Conservation (phyloP, 2,329 filamentous ascomycete species). For the Pseudodiploospora longispora region DNA sequence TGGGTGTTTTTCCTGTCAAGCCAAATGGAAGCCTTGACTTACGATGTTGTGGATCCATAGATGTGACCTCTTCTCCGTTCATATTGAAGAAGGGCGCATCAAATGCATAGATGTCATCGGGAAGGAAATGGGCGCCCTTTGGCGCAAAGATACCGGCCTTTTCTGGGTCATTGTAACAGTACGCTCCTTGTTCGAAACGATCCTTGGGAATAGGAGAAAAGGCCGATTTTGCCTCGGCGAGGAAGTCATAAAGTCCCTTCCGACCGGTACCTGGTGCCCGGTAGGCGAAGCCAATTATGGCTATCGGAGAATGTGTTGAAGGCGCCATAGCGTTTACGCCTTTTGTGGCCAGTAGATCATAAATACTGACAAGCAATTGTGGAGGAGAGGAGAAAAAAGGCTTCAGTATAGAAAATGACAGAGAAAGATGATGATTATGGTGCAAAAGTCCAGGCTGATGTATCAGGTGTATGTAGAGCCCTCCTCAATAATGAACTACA, state of each 20-base stretch:
- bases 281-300: conserved; percentile 8
- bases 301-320: not conserved
- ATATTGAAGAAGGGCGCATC: conserved; percentile 18
- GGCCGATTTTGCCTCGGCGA: conserved; percentile 18
- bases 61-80: conserved; percentile 18
- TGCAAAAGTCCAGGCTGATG: no score
- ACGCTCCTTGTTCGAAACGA: conserved; percentile 34
- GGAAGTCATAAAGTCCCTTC: conserved; percentile 11
- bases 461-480: no score
- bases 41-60: conserved; percentile 15
- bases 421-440: no score
- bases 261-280: conserved; percentile 8
- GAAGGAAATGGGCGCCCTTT: conserved; percentile 15
- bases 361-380: no score
- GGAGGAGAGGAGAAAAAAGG: no score
- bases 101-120: conserved; percentile 13
- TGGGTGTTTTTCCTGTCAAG: not conserved
- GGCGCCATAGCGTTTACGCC: no score
- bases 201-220: conserved; percentile 30
- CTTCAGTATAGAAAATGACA: no score
- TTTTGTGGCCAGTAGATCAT: no score
- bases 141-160: conserved; percentile 7
- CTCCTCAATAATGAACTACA: no score
- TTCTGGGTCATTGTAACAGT: conserved; percentile 22
- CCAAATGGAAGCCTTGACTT: not conserved